Evolutionary conservation across 805 yeast genomes (phyloP), one percentile per base, ranked within the genome.

Genomic region (Candida parachauliodes): DNA sequence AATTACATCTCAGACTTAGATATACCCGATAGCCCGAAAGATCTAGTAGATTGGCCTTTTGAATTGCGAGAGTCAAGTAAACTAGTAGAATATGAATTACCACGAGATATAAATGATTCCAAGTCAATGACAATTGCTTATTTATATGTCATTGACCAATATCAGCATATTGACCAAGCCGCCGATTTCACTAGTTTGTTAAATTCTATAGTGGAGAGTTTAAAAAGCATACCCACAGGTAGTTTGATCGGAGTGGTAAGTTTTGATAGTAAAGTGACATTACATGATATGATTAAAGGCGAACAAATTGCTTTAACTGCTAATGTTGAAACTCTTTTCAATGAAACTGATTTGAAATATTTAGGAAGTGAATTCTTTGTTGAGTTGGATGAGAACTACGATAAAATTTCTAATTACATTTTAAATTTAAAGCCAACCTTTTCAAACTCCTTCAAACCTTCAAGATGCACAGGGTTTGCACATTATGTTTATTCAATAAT

Each of bases 381-480:
- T 3, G 40, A 41, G 24, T 4, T 49, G 14, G 37, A 41, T 26
- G 38, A 10, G 5, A 17, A 44, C 28, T 38, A 33, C 31, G 8
- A 34, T 5, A 16, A 27, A 2, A 31, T 60, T 18, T 26, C 34
- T 3, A 36, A 42, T 2, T 32, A 38, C 18, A 30, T 60, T 8
- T 29, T 21, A 12, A 17, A 11, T 2, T n/a, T 60, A 8, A 45
- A 36, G 18, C 65, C 67, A 1, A 55, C 43, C 8, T 34, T 48
- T 8, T 53, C 65, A 0, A 31, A 41, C 8, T 41, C 59, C 1
- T 60, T 45, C 23, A 63, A 62, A 40, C 65, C 70, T 0, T 41
- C 51, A 2, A 49, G 74, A 30, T 44, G 57, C 2, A 50, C 68
- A 0, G 75, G 74, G 0, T 39, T 60, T 9, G 68, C 73, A 5